These are phyloP conservation scores for Clonostachys sp. DNA, from an alignment of 2,329 filamentous ascomycete genomes.

Conservation along the genomic window DNA sequence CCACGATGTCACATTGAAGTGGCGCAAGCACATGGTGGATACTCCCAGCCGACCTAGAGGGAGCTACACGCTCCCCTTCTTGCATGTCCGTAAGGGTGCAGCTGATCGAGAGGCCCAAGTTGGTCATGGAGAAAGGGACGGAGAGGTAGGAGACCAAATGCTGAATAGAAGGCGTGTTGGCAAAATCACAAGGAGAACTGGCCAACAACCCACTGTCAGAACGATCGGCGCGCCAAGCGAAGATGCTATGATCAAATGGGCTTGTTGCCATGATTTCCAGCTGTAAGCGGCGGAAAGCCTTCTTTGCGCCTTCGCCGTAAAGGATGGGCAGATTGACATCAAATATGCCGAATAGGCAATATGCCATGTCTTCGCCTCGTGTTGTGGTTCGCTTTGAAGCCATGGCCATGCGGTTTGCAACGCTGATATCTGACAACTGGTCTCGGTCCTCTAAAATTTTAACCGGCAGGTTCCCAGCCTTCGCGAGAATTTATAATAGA, in stretches of 20 bases:
- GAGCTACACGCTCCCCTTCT: too few relatives aligned
- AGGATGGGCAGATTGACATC: constrained; percentile 12
- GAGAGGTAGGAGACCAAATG: too few relatives aligned
- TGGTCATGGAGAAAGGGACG: too few relatives aligned
- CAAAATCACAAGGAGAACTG: too few relatives aligned
- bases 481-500: not conserved
- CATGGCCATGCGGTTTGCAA: constrained; percentile 11
- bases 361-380: constrained; percentile 11
- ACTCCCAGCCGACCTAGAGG: too few relatives aligned
- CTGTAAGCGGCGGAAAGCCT: constrained; percentile 10
- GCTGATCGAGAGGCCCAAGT: too few relatives aligned
- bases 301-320: constrained; percentile 10
- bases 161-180: too few relatives aligned
- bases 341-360: constrained; percentile 13
- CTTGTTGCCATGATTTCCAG: constrained; percentile 9
- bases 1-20: too few relatives aligned
- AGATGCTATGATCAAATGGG: constrained; percentile 7
- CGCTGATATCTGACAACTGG: not conserved
- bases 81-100: too few relatives aligned
- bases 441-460: not conserved
- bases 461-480: constrained; percentile 1
- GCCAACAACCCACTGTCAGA: too few relatives aligned
- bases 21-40: too few relatives aligned
- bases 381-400: constrained; percentile 7
- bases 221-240: constrained; percentile 5